Conservation (phyloP, 495 filamentous ascomycete species). For the Filosporella fistucella region DNA sequence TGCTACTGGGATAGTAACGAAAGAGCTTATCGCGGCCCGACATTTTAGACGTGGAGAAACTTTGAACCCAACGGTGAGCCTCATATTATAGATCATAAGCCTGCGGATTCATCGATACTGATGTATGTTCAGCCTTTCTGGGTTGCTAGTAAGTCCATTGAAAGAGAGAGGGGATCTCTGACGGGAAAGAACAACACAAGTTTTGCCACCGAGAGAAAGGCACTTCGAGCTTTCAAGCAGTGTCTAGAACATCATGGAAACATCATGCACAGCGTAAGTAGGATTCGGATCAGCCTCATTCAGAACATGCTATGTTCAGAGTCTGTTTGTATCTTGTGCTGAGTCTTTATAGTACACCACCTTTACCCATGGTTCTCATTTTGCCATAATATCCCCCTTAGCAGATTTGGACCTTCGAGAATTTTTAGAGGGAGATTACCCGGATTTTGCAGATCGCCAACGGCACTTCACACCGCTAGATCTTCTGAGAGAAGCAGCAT, state of each 20-base stretch:
- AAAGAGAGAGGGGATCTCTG: too few relatives aligned
- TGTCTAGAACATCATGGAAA: conserved; percentile 1
- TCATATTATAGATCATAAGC: too few relatives aligned
- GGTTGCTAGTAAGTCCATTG: conserved; percentile 5
- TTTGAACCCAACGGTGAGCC: background rate
- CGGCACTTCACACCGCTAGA: conserved; percentile 1
- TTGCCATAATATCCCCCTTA: conserved; percentile 11
- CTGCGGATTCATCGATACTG: background rate
- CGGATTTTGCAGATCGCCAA: background rate
- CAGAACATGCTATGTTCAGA: too few relatives aligned
- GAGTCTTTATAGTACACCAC: too few relatives aligned
- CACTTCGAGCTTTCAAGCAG: conserved; percentile 5
- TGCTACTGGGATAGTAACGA: conserved; percentile 1
- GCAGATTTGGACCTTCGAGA: conserved; percentile 8
- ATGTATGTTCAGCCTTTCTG: background rate
- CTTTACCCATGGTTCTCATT: conserved; percentile 6
- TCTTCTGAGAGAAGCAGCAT: background rate
- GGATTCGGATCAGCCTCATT: too few relatives aligned
- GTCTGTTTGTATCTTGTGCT: too few relatives aligned
- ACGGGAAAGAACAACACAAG: too few relatives aligned
- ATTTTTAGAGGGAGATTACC: conserved; percentile 4
- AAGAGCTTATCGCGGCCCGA: conserved; percentile 3
- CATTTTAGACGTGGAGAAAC: background rate
- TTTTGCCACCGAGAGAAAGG: background rate
- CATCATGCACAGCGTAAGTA: conserved; percentile 13